These are phyloP conservation scores for Geosmithia flava DNA, from an alignment of 2,329 filamentous ascomycete genomes.

Conservation along the genomic window DNA sequence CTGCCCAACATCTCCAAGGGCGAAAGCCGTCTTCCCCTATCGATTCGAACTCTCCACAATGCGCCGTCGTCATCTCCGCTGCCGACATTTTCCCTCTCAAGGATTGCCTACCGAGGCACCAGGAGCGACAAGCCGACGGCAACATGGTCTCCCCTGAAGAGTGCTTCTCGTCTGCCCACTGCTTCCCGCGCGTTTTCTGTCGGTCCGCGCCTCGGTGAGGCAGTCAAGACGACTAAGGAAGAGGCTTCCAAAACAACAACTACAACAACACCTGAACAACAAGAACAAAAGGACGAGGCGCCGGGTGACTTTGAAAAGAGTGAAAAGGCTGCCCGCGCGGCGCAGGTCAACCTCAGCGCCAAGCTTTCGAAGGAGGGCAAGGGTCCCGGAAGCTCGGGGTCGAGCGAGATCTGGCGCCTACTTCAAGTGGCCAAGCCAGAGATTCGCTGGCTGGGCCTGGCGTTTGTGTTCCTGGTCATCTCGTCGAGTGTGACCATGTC, in stretches of 20 bases:
- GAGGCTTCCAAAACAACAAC: constrained; percentile 1
- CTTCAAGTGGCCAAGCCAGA: constrained; percentile 85
- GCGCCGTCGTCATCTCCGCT: constrained; percentile 7
- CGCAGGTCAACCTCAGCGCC: constrained; percentile 80
- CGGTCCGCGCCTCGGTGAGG: constrained; percentile 8
- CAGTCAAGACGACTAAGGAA: constrained; percentile 13
- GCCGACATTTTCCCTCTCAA: constrained; percentile 12
- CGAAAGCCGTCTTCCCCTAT: background rate
- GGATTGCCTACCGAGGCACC: background rate
- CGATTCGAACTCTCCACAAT: background rate
- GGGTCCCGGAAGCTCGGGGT: constrained; percentile 42
- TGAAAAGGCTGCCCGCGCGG: constrained; percentile 75
- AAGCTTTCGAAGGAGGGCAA: constrained; percentile 76
- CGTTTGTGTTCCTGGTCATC: constrained; percentile 75
- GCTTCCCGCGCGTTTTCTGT: constrained; percentile 18
- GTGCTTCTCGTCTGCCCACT: background rate
- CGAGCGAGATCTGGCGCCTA: constrained; percentile 71
- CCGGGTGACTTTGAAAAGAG: constrained; percentile 49
- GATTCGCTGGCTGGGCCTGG: constrained; percentile 60
- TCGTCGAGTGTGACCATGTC: constrained; percentile 93
- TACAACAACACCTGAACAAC: constrained; percentile 11
- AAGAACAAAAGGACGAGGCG: constrained; percentile 13
- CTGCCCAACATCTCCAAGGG: background rate
- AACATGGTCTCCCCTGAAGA: background rate
- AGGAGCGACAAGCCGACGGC: background rate